Percentiles rank a stretch among this genome's conserved stretches.
Evolutionary conservation across 2,329 filamentous ascomycete genomes (phyloP).

Genomic region (Fusarium setosum): DNA sequence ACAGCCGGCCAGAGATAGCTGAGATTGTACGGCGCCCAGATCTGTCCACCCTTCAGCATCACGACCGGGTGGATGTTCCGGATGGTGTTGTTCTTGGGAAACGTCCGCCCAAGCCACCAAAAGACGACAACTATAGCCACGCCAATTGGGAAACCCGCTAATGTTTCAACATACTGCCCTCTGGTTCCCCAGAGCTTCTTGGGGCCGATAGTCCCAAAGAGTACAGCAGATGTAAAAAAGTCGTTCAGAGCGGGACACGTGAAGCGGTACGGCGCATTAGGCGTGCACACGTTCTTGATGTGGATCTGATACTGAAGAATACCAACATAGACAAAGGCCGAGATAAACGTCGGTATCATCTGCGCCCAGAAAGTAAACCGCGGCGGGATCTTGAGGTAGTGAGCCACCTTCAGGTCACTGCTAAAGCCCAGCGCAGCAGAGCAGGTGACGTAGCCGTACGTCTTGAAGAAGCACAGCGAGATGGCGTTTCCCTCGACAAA

Average conservation of each 20-base stretch:
- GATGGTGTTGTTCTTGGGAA: conserved; percentile 46
- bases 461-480: conserved; percentile 61
- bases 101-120: conserved; percentile 50
- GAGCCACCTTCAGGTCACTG: conserved; percentile 50
- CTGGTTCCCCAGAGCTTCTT: conserved; percentile 50
- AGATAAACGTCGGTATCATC: conserved; percentile 49
- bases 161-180: conserved; percentile 49
- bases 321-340: conserved; percentile 48
- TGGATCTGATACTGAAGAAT: conserved; percentile 53
- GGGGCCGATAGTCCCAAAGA: conserved; percentile 55
- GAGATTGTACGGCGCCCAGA: conserved; percentile 58
- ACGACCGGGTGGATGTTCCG: conserved; percentile 57
- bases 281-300: conserved; percentile 52
- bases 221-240: conserved; percentile 53
- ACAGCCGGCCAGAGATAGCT: conserved; percentile 60
- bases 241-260: conserved; percentile 52
- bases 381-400: conserved; percentile 59
- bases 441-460: conserved; percentile 50
- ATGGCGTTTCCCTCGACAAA: conserved; percentile 56
- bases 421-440: conserved; percentile 51
- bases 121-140: conserved; percentile 48
- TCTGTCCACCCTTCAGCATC: conserved; percentile 52
- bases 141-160: conserved; percentile 55
- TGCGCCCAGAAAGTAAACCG: conserved; percentile 51
- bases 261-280: conserved; percentile 49